These are phyloP conservation scores for Colletotrichum gloeosporioides DNA, from an alignment of 2,329 filamentous ascomycete genomes.

Conservation along the genomic window DNA sequence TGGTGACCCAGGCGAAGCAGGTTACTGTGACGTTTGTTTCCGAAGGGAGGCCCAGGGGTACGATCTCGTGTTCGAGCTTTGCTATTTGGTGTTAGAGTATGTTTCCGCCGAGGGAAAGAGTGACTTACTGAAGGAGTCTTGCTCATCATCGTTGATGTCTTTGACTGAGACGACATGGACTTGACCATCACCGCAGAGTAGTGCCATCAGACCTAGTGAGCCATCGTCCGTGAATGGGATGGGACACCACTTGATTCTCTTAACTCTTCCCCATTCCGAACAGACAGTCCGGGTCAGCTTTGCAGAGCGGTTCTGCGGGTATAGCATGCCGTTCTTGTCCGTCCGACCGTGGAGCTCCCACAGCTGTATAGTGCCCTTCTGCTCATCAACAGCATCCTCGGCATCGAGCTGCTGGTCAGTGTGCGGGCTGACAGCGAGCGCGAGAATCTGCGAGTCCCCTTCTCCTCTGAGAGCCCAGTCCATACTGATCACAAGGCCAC, in stretches of 20 bases:
- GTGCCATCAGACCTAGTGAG: conserved; percentile 47
- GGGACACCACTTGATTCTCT: conserved; percentile 60
- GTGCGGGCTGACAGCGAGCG: conserved; percentile 56
- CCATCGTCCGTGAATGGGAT: conserved; percentile 36
- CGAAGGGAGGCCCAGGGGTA: conserved; percentile 46
- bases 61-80: conserved; percentile 48
- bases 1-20: conserved; percentile 59
- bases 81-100: conserved; percentile 35
- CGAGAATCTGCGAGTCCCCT: conserved; percentile 51
- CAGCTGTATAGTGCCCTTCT: conserved; percentile 56
- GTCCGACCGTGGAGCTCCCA: conserved; percentile 50
- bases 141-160: conserved; percentile 30
- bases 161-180: conserved; percentile 53
- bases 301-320: conserved; percentile 40
- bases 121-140: conserved; percentile 30
- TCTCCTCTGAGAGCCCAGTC: conserved; percentile 53
- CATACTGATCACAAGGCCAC: conserved; percentile 57
- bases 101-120: not conserved
- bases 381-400: conserved; percentile 43
- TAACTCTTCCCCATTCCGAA: conserved; percentile 55
- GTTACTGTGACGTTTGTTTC: conserved; percentile 57
- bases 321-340: conserved; percentile 32
- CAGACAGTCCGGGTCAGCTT: conserved; percentile 50
- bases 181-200: conserved; percentile 56
- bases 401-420: conserved; percentile 51